Conservation (phyloP, 225 moss, liverwort and hornwort species). For the Marchantia polymorpha region DNA sequence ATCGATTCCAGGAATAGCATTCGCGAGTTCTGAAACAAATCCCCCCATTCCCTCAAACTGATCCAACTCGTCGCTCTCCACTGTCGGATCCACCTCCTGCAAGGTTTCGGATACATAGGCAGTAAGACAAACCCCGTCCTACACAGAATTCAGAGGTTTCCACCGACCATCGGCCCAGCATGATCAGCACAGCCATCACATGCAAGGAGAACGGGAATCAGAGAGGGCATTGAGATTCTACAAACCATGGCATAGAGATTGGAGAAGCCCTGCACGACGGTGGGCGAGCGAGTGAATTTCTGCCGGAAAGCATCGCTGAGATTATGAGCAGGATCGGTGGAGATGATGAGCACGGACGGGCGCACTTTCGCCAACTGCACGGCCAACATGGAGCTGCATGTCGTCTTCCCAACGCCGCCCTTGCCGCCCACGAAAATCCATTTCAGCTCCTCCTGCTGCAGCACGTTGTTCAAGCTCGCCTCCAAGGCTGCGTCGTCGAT, state of each 20-base stretch:
- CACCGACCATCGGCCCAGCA: background rate
- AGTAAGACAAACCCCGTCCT: background rate
- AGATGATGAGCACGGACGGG: constrained; percentile 75
- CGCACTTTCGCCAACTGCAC: constrained; percentile 65
- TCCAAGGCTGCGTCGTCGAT: constrained; percentile 48
- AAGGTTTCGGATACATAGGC: background rate
- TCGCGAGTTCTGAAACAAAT: constrained; percentile 88
- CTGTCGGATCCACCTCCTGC: constrained; percentile 89
- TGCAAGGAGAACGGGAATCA: background rate
- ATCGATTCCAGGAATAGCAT: constrained; percentile 92
- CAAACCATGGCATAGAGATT: constrained; percentile 85
- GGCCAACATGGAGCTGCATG: constrained; percentile 97
- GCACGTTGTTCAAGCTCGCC: constrained; percentile 59
- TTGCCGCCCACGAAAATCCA: constrained; percentile 98
- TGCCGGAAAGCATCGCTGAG: constrained; percentile 95
- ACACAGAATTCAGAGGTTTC: background rate
- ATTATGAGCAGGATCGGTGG: constrained; percentile 93
- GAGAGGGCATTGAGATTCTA: background rate
- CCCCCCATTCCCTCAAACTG: constrained; percentile 82
- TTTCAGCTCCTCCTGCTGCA: constrained; percentile 75
- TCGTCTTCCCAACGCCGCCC: constrained; percentile 96
- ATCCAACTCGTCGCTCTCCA: constrained; percentile 91
- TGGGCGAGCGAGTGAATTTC: constrained; percentile 80
- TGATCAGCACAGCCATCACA: background rate
- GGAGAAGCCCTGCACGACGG: constrained; percentile 69